A percentile compares a stretch with the other conserved stretches of the same genome.
Conservation (phyloP, 306 rosid species). For the Acacia acuminata region DNA sequence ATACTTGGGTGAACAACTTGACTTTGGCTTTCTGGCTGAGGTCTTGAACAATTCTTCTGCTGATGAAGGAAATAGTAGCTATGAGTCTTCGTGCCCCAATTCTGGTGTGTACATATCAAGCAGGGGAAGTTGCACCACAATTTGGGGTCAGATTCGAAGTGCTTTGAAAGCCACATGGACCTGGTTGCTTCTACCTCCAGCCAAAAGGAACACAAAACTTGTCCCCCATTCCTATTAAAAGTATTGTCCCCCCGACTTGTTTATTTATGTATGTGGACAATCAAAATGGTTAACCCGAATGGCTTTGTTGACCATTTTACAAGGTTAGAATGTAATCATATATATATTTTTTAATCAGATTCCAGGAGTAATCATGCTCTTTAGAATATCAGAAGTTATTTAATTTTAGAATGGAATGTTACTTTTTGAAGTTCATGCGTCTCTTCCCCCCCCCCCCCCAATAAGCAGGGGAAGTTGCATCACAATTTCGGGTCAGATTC, state of each 20-base stretch:
- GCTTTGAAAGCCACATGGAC: conserved; percentile 8
- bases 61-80: conserved; percentile 17
- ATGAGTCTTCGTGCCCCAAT: neutral
- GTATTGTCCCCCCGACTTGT: too few species aligned
- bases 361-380: neutral
- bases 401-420: neutral
- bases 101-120: conserved; percentile 12
- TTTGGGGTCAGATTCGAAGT: conserved; percentile 35
- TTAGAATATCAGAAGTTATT: neutral
- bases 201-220: conserved; percentile 25
- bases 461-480: conserved; percentile 28
- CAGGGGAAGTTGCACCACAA: conserved; percentile 28
- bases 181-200: neutral
- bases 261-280: neutral
- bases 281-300: neutral
- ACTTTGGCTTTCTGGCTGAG: neutral
- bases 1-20: neutral
- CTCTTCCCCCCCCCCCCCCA: neutral
- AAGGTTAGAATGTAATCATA: neutral
- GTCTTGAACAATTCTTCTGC: neutral
- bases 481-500: conserved; percentile 35
- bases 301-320: neutral
- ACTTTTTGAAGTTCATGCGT: too few species aligned
- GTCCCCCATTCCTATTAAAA: neutral
- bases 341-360: neutral